Conservation (phyloP, 768 basidiomycete genomes). For the Suillus cothurnatus region DNA sequence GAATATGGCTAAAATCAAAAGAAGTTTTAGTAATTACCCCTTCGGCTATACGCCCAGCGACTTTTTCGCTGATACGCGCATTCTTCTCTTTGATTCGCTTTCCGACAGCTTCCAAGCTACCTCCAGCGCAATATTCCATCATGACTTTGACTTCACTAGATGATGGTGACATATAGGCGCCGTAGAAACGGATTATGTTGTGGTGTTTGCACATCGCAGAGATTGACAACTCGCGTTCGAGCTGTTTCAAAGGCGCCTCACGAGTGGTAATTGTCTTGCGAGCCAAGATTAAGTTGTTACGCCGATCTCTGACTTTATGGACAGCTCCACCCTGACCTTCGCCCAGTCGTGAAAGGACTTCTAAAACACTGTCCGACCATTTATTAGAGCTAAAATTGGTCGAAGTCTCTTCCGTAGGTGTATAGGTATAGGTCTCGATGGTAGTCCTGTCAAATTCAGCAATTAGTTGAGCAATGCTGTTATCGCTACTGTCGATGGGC, state of each 20-base stretch:
- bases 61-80: slow-evolving; percentile 81
- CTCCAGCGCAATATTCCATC: slow-evolving; percentile 89
- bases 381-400: slow-evolving; percentile 27
- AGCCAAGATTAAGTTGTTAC: slow-evolving; percentile 81
- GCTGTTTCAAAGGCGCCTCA: slow-evolving; percentile 89
- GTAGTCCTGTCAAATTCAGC: slow-evolving; percentile 31
- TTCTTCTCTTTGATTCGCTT: slow-evolving; percentile 79
- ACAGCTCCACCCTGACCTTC: slow-evolving; percentile 98
- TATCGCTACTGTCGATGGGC: slow-evolving; percentile 29
- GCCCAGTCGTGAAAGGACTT: slow-evolving; percentile 78
- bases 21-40: slow-evolving; percentile 58
- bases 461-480: slow-evolving; percentile 40
- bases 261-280: slow-evolving; percentile 93
- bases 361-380: slow-evolving; percentile 73
- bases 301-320: slow-evolving; percentile 86
- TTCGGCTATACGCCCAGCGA: slow-evolving; percentile 90
- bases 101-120: slow-evolving; percentile 88
- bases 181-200: slow-evolving; percentile 92
- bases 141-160: slow-evolving; percentile 93
- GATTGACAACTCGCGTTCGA: slow-evolving; percentile 90
- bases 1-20: slow-evolving; percentile 8
- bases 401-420: slow-evolving; percentile 38
- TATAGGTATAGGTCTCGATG: slow-evolving; percentile 35
- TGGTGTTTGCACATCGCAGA: slow-evolving; percentile 80
- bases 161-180: slow-evolving; percentile 86